These are phyloP conservation scores for Kwoniella shandongensis DNA, from an alignment of 768 basidiomycete genomes.

Conservation along the genomic window DNA sequence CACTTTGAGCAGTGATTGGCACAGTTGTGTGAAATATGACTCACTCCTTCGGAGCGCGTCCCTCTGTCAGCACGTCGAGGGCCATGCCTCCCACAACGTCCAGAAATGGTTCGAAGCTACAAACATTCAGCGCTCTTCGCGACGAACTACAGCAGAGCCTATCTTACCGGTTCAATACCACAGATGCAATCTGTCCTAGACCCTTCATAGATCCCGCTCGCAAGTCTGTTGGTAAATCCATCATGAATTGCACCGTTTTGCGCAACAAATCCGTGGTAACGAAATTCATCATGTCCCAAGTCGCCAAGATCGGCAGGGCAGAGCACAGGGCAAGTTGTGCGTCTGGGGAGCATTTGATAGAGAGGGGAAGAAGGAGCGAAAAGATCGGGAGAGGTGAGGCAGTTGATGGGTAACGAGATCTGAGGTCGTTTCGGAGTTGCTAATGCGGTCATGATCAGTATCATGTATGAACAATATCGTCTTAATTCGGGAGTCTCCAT, in stretches of 20 bases:
- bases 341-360: conserved; percentile 2
- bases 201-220: conserved; percentile 22
- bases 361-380: conserved; percentile 15
- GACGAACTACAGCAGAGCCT: background rate
- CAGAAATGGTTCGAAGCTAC: conserved; percentile 38
- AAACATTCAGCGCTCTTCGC: background rate
- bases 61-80: conserved; percentile 16
- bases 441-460: conserved; percentile 1
- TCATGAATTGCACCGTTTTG: conserved; percentile 28
- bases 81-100: conserved; percentile 22
- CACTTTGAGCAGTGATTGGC: background rate
- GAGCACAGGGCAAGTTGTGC: conserved; percentile 24
- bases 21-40: background rate
- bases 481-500: too few relatives aligned
- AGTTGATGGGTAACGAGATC: conserved; percentile 25
- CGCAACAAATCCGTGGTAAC: conserved; percentile 11
- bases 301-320: conserved; percentile 37
- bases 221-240: conserved; percentile 5
- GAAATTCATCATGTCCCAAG: conserved; percentile 36
- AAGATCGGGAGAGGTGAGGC: conserved; percentile 31
- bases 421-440: conserved; percentile 33
- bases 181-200: conserved; percentile 31
- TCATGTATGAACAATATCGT: too few relatives aligned
- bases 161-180: conserved; percentile 37
- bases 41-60: conserved; percentile 14